Evolutionary conservation across 257 asterid species (phyloP).

Genomic region (Nicotiana sylvestris): DNA sequence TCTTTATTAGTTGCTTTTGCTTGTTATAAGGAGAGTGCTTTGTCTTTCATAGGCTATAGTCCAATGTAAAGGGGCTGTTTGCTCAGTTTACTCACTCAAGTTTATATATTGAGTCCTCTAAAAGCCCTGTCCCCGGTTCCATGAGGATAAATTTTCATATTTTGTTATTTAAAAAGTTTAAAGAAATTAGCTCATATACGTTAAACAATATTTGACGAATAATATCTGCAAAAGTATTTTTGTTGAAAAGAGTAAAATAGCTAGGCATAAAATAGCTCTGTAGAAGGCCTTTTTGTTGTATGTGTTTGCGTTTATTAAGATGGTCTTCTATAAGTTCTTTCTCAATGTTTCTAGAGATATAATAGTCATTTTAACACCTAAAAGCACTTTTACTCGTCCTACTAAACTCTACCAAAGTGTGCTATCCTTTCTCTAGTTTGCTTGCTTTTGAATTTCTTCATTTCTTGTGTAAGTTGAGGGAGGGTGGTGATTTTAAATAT

Average conservation of each 20-base stretch:
- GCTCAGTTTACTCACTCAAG: not conserved
- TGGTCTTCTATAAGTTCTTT: not conserved
- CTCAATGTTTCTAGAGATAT: not conserved
- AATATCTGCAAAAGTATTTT: not conserved
- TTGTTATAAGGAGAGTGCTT: not conserved
- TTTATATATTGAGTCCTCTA: not conserved
- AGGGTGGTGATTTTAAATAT: not conserved
- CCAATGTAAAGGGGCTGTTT: not conserved
- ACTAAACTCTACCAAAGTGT: not conserved
- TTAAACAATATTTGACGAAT: not conserved
- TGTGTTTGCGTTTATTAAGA: not conserved
- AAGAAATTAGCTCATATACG: not conserved
- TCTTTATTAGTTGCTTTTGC: not conserved
- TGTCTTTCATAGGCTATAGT: no score
- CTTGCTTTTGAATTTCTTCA: no score
- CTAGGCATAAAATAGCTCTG: not conserved
- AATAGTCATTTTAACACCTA: not conserved
- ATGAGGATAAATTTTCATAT: not conserved
- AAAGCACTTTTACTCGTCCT: not conserved
- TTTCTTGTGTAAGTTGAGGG: not conserved
- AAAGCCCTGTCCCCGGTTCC: not conserved
- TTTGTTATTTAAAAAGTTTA: not conserved
- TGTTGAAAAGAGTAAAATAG: not conserved
- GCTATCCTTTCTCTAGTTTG: not conserved
- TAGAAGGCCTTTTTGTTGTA: not conserved